phyloP scores from a whole-genome alignment of 495 filamentous ascomycete species.

The Letharia columbiana region DNA sequence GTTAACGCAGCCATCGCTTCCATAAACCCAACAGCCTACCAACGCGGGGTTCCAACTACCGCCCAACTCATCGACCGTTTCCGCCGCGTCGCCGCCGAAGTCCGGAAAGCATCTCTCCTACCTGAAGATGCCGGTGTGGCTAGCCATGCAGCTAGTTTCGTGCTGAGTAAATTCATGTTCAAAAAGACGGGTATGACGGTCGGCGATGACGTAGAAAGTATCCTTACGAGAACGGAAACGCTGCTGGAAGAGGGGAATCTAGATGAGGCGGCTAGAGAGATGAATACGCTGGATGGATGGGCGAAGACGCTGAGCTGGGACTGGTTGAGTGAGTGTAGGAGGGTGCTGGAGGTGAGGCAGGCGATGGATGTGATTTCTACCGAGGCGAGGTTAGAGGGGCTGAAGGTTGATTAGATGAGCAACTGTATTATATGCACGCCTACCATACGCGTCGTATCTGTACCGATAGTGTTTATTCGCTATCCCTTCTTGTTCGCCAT shows the following conservation, averaged over 20 bases:
- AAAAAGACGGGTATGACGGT: conserved; percentile 79
- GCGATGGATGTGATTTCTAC: conserved; percentile 69
- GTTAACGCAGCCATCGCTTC: conserved; percentile 86
- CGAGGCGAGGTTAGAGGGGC: conserved; percentile 15
- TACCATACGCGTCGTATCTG: background rate
- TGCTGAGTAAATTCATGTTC: conserved; percentile 88
- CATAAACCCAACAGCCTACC: conserved; percentile 90
- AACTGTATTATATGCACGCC: background rate
- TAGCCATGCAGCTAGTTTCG: conserved; percentile 77
- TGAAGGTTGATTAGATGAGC: conserved; percentile 19
- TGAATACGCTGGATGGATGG: conserved; percentile 88
- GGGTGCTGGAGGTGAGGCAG: conserved; percentile 88
- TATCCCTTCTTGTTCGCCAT: too few species aligned
- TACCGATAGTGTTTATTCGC: background rate
- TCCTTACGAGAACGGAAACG: conserved; percentile 78
- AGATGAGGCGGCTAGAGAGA: conserved; percentile 85
- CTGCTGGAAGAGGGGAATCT: conserved; percentile 85
- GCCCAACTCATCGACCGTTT: conserved; percentile 89
- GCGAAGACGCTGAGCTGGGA: conserved; percentile 86
- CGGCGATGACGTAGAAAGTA: conserved; percentile 90
- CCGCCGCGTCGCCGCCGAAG: conserved; percentile 85
- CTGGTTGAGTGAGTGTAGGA: conserved; percentile 81
- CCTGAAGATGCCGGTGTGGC: conserved; percentile 91
- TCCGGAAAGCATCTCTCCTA: conserved; percentile 83
- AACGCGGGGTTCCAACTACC: conserved; percentile 75